phyloP scores from a whole-genome alignment of 176 grass and related monocot genomes.

The Elymus sibiricus region DNA sequence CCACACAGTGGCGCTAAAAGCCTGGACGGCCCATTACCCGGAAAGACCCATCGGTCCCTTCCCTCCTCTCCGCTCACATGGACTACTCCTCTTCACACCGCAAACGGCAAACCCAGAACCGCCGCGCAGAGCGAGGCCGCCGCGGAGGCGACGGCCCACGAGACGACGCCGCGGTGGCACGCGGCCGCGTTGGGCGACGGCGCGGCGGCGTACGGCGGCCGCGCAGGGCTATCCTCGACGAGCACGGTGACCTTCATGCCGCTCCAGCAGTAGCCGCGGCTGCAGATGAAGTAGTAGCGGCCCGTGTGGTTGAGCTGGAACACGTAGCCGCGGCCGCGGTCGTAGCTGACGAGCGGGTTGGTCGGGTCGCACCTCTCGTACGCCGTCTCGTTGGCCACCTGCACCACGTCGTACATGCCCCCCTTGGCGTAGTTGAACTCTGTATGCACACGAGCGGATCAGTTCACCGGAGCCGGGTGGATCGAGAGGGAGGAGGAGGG shows the following conservation, averaged over 20 bases:
- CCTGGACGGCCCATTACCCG: not conserved
- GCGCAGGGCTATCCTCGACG: slow-evolving; percentile 12
- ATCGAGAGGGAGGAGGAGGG: not conserved
- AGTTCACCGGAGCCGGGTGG: not conserved
- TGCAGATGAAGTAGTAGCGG: slow-evolving; percentile 82
- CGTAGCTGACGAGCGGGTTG: slow-evolving; percentile 46
- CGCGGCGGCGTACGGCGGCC: not conserved
- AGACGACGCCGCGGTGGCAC: no score
- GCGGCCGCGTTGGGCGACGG: not conserved
- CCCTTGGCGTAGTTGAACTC: slow-evolving; percentile 55
- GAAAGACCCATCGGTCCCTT: not conserved
- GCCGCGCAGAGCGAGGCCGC: not conserved
- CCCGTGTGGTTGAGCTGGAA: slow-evolving; percentile 52
- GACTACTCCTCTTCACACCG: not conserved
- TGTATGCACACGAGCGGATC: not conserved
- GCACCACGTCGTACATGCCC: slow-evolving; percentile 60
- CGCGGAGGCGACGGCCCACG: not conserved
- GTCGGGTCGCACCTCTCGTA: slow-evolving; percentile 55
- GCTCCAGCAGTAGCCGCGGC: slow-evolving; percentile 64
- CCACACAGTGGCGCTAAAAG: not conserved
- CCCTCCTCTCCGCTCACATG: no score
- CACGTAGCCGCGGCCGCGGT: slow-evolving; percentile 41
- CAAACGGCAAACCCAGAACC: not conserved
- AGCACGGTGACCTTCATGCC: slow-evolving; percentile 69
- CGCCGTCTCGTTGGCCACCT: slow-evolving; percentile 57